phyloP scores from a whole-genome alignment of 2,329 filamentous ascomycete genomes.

The Microdochium nivale region DNA sequence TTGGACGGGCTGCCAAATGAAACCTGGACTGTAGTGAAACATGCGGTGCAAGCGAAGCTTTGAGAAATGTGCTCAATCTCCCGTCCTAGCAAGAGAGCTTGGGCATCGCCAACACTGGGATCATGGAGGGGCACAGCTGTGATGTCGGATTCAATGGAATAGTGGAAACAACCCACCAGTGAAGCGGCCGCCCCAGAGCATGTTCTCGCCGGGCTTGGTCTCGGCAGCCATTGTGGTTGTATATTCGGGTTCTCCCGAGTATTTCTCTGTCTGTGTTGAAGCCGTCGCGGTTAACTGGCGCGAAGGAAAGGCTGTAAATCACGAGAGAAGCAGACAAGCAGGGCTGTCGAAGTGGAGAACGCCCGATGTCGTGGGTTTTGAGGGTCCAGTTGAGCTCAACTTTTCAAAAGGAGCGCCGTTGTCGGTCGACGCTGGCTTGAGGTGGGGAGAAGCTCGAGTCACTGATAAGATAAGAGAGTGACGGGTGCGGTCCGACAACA shows the following conservation, averaged over 20 bases:
- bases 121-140: slow-evolving; percentile 4
- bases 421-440: not conserved
- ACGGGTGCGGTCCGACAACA: not conserved
- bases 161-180: slow-evolving; percentile 26
- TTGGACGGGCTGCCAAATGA: too few species aligned
- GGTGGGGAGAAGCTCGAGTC: not conserved
- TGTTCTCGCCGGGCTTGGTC: slow-evolving; percentile 12
- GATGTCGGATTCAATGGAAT: not conserved
- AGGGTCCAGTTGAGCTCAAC: not conserved
- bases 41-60: too few species aligned
- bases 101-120: slow-evolving; percentile 7
- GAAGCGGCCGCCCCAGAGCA: slow-evolving; percentile 39
- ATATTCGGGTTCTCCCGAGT: not conserved
- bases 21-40: too few species aligned
- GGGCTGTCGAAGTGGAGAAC: not conserved
- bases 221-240: not conserved
- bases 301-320: not conserved
- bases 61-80: not conserved
- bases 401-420: not conserved
- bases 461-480: not conserved
- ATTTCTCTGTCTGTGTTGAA: not conserved
- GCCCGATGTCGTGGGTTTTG: not conserved
- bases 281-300: not conserved
- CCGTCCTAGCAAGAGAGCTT: too few species aligned
- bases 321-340: not conserved